Conservation (phyloP, 2,329 filamentous ascomycete species). For the Botryosphaeria agaves region DNA sequence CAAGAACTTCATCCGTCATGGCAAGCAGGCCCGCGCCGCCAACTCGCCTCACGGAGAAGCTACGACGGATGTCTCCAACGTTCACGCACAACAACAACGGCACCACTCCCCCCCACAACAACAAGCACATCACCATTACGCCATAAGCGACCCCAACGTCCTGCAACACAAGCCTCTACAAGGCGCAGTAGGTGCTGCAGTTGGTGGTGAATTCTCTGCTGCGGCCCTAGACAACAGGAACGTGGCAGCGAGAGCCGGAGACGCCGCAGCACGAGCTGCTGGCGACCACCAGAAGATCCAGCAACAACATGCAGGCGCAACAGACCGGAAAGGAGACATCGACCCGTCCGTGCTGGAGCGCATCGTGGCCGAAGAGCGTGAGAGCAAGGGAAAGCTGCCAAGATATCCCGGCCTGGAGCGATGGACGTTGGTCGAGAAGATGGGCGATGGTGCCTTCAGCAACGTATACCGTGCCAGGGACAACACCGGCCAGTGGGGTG, state of each 20-base stretch:
- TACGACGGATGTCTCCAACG: constrained; percentile 43
- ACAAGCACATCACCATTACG: constrained; percentile 38
- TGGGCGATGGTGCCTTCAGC: constrained; percentile 98
- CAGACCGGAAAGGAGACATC: constrained; percentile 28
- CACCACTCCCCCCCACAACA: constrained; percentile 31
- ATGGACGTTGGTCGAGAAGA: constrained; percentile 83
- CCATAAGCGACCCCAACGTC: constrained; percentile 42
- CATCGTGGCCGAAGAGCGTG: constrained; percentile 82
- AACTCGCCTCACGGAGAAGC: constrained; percentile 41
- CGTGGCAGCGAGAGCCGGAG: constrained; percentile 49
- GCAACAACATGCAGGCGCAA: constrained; percentile 25
- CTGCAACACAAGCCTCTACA: constrained; percentile 38
- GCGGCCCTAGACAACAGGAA: constrained; percentile 45
- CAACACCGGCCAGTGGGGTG: constrained; percentile 47
- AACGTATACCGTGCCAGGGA: constrained; percentile 91
- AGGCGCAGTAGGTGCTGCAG: constrained; percentile 24
- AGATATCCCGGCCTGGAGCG: constrained; percentile 70
- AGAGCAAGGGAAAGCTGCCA: constrained; percentile 70
- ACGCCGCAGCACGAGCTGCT: constrained; percentile 44
- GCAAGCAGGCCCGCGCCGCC: constrained; percentile 73
- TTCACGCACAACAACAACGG: constrained; percentile 46
- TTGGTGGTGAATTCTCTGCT: constrained; percentile 42
- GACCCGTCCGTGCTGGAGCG: constrained; percentile 58
- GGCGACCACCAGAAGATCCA: constrained; percentile 40
- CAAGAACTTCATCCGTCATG: constrained; percentile 96